phyloP scores from a whole-genome alignment of 1,284 basidiomycete genomes.

The Ceratobasidium sp. region DNA sequence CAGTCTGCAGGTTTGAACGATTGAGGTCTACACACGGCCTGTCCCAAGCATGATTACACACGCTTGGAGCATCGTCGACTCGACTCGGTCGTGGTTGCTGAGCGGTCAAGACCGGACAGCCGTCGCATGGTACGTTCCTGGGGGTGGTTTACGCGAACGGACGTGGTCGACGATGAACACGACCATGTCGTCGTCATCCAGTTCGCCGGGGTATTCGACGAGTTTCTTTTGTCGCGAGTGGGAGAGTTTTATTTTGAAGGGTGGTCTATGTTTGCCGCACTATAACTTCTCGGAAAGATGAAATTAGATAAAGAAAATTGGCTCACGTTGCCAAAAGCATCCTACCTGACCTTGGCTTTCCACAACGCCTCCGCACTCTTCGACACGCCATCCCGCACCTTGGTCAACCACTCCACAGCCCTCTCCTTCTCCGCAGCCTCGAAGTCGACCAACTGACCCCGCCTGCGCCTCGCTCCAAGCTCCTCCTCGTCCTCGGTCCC shows the following conservation, averaged over 20 bases:
- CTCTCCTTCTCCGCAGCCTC: conserved; percentile 78
- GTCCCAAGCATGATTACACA: too few species aligned
- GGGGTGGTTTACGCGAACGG: conserved; percentile 82
- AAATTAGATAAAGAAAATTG: conserved; percentile 3
- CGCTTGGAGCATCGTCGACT: too few species aligned
- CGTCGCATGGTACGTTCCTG: too few species aligned
- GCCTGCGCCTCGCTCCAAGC: conserved; percentile 72
- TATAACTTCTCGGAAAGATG: not conserved
- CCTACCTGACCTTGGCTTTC: conserved; percentile 85
- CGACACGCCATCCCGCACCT: conserved; percentile 75
- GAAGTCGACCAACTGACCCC: conserved; percentile 84
- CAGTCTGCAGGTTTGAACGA: too few species aligned
- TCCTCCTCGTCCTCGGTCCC: conserved; percentile 86
- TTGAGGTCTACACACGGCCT: too few species aligned
- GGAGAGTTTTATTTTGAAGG: conserved; percentile 83
- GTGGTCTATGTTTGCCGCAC: conserved; percentile 60
- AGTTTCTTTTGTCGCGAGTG: conserved; percentile 81
- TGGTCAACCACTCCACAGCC: conserved; percentile 70
- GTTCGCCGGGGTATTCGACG: conserved; percentile 84
- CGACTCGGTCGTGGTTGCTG: too few species aligned
- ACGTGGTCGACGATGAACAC: conserved; percentile 91
- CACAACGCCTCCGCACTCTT: conserved; percentile 78
- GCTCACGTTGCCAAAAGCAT: conserved; percentile 82
- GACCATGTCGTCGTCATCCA: conserved; percentile 87
- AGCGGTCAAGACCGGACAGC: too few species aligned